These are phyloP conservation scores for Botrytis paeoniae DNA, from an alignment of 2,329 filamentous ascomycete genomes.

Conservation along the genomic window DNA sequence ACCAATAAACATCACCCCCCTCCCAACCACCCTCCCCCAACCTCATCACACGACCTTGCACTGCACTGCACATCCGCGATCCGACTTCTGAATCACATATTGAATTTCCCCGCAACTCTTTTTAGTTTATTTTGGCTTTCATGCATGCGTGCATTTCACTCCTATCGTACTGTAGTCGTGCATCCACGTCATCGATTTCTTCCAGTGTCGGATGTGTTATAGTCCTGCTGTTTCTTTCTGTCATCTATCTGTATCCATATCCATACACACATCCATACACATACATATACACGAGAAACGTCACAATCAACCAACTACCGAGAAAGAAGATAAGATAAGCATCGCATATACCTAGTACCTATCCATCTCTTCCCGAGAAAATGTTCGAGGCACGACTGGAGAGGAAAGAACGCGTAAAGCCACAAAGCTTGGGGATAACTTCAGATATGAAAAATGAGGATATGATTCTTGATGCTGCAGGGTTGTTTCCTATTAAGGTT, in stretches of 20 bases:
- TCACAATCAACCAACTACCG: not conserved
- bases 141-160: not conserved
- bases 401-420: not conserved
- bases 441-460: not conserved
- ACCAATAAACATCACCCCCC: not conserved
- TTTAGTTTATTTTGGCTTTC: not conserved
- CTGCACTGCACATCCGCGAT: not conserved
- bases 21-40: not conserved
- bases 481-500: not conserved
- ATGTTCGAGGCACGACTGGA: not conserved
- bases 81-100: not conserved
- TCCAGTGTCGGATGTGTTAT: not conserved
- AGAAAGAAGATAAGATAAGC: not conserved
- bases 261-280: too few species aligned
- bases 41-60: slow-evolving; percentile 15
- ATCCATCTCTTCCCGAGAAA: not conserved
- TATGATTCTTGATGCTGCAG: not conserved
- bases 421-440: not conserved
- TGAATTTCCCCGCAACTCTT: not conserved
- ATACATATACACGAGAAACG: not conserved
- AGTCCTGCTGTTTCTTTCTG: not conserved
- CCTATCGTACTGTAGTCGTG: not conserved
- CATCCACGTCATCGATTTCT: not conserved
- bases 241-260: not conserved
- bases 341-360: not conserved